Percentiles rank a stretch among this genome's conserved stretches.
These are phyloP conservation scores for Geosmithia flava DNA, from an alignment of 2,329 filamentous ascomycete species.

Conservation along the genomic window DNA sequence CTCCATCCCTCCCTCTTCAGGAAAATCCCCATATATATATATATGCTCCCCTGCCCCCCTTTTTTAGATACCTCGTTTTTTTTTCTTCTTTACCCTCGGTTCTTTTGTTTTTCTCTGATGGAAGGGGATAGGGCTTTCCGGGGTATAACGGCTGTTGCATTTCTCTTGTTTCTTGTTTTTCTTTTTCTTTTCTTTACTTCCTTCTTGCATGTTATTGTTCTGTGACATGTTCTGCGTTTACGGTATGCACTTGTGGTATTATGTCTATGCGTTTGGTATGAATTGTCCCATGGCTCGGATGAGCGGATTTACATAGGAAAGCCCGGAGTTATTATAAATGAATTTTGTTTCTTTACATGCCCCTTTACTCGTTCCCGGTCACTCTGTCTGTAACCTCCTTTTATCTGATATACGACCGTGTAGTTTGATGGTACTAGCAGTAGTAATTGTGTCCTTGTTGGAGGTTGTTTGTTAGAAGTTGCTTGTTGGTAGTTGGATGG, in stretches of 20 bases:
- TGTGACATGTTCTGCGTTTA: no score
- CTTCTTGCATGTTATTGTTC: neutral
- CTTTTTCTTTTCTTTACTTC: neutral
- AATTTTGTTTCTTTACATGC: neutral
- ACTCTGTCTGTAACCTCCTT: no score
- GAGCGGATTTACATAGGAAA: neutral
- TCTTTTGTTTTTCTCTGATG: no score
- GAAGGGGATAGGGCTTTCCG: neutral
- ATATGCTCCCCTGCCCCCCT: no score
- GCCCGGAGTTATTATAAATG: neutral
- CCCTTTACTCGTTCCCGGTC: no score
- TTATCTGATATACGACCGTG: no score
- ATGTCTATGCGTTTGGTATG: neutral
- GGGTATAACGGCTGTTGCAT: neutral
- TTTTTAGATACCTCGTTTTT: neutral
- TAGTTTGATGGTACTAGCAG: no score
- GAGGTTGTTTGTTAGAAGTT: no score
- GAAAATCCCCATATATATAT: no score
- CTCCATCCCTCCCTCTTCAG: neutral
- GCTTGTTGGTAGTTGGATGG: no score
- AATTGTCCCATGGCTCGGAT: neutral
- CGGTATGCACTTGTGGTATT: no score
- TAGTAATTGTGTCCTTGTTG: no score
- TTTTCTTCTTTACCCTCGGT: neutral
- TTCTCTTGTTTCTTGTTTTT: neutral